Conservation (phyloP, 2,329 filamentous ascomycete genomes). For the Rutstroemia sydowiana region DNA sequence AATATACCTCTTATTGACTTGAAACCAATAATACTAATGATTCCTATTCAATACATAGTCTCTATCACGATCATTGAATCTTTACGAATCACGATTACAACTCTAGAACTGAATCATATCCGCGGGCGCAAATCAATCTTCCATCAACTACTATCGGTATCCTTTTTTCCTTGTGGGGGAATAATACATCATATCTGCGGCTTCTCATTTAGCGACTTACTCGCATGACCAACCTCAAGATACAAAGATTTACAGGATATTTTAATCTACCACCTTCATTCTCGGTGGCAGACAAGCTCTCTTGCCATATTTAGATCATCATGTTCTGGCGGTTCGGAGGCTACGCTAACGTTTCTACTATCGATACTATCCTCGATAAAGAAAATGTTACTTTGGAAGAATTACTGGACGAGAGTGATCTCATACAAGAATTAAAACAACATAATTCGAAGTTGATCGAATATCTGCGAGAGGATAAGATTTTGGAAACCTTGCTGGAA, state of each 20-base stretch:
- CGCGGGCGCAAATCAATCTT: slow-evolving; percentile 4
- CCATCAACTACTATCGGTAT: not conserved
- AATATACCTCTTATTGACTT: not conserved
- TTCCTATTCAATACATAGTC: slow-evolving; percentile 12
- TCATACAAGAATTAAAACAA: slow-evolving; percentile 96
- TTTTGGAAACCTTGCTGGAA: slow-evolving; percentile 77
- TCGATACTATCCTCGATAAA: slow-evolving; percentile 95
- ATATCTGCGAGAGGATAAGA: slow-evolving; percentile 80
- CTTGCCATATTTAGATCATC: slow-evolving; percentile 43
- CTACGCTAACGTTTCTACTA: slow-evolving; percentile 93
- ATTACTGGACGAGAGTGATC: slow-evolving; percentile 87
- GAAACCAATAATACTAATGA: slow-evolving; percentile 10
- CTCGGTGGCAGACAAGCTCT: slow-evolving; percentile 26
- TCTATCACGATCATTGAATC: slow-evolving; percentile 11
- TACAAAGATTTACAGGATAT: slow-evolving; percentile 16
- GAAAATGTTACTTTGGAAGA: slow-evolving; percentile 91
- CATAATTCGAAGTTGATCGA: slow-evolving; percentile 97
- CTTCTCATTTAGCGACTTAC: slow-evolving; percentile 18
- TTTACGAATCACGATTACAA: slow-evolving; percentile 20
- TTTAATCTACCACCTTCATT: slow-evolving; percentile 20
- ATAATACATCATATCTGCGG: slow-evolving; percentile 15
- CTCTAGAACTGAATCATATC: slow-evolving; percentile 12
- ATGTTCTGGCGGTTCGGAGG: slow-evolving; percentile 99
- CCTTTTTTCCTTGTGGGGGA: slow-evolving; percentile 15
- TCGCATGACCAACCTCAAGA: slow-evolving; percentile 27